A percentile compares a stretch with the other conserved stretches of the same genome.
Evolutionary conservation across 257 asterid genomes (phyloP).

Genomic region (Solanum verrucosum): DNA sequence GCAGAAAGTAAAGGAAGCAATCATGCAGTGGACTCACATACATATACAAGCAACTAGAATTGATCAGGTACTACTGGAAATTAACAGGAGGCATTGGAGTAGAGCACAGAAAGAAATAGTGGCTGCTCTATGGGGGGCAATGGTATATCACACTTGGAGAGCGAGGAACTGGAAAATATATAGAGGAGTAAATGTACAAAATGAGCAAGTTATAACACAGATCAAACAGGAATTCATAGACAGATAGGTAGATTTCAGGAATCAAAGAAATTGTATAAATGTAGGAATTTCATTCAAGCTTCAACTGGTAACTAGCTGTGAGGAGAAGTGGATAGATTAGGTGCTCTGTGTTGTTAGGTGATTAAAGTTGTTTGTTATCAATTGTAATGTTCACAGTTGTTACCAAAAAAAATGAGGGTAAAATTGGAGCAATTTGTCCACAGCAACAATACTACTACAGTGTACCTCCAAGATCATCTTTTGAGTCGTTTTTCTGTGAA

Average conservation of each 20-base stretch:
- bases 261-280: neutral
- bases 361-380: neutral
- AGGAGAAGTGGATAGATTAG: neutral
- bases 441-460: neutral
- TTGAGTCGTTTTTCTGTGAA: neutral
- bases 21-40: neutral
- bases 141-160: neutral
- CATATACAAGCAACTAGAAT: neutral
- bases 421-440: neutral
- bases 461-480: conserved; percentile 26
- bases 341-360: neutral
- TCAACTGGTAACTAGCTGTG: neutral
- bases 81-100: neutral
- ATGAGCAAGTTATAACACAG: neutral
- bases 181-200: neutral
- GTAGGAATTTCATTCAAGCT: neutral
- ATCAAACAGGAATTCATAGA: neutral
- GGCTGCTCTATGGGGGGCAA: neutral
- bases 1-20: neutral
- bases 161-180: neutral
- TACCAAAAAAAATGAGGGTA: neutral
- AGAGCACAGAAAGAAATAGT: neutral
- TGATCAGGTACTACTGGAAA: neutral
- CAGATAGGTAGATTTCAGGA: neutral
- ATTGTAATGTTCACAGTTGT: neutral